Base-by-base conservation (phyloP, 805 yeast species). In the Wickerhamomyces subpelliculosus region DNA sequence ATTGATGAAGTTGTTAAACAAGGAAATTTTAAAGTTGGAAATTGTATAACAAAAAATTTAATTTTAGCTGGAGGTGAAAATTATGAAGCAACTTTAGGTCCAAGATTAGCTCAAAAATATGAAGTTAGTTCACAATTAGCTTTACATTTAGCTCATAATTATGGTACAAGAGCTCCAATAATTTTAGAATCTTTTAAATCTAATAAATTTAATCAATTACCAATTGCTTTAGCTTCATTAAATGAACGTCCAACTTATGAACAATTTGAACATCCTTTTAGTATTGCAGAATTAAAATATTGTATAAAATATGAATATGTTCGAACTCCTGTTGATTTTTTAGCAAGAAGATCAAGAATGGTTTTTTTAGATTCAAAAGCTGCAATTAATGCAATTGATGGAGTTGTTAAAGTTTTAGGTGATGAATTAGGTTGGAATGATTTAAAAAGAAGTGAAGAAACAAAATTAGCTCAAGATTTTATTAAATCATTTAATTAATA, bases 341-440 rank as follows among this genome's bases (percentile, higher is more conserved):
- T 89, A 48, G 86, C 95, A 40, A 83, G 97, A 71, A 82, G 97
- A 72, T 80, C 90, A 38, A 79, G 97, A 64, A 78, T 86, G 58
- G 95, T 96, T 3, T 90, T 88, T 68, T 70, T 89, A 58, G 89
- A 89, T 64, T 85, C 93, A 30, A 78, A 78, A 60, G 87, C 83
- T 47, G 96, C 97, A 12, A 65, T 79, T 46, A 70, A 66, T 36
- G 84, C 94, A 13, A 79, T 89, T 40, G 94, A 87, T 45, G 83
- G 81, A 45, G 95, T 90, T 27, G 88, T 84, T 36, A 83, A 84
- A 50, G 72, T 86, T 46, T 84, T 89, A 93, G 88, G 79, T 48
- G 68, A 74, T 37, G 93, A 84, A 60, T 70, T 84, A 45, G 64
- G 73, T 34, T 89, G 97, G 97, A 69, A 68, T 48, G 67, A 68